phyloP scores from a whole-genome alignment of 192 early-diverging fungal species.

The Coemansia sp. region DNA sequence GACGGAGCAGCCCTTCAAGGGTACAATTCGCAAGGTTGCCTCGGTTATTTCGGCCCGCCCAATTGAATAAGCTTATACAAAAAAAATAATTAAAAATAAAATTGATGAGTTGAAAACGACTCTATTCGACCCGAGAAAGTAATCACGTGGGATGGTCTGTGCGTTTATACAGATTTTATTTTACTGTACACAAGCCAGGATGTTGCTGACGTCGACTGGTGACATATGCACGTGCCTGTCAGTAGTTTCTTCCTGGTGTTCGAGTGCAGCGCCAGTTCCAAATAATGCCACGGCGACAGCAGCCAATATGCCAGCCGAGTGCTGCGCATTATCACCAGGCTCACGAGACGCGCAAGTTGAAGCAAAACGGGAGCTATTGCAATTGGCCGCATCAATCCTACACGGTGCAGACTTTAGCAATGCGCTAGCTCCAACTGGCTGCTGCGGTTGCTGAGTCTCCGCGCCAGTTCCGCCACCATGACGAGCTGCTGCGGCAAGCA shows the following conservation, averaged over 20 bases:
- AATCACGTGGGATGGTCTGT: neutral
- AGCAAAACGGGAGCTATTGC: slow-evolving; percentile 4
- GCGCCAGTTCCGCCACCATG: neutral
- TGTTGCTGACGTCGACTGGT: neutral
- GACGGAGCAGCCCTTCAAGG: too few species aligned
- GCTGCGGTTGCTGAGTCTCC: slow-evolving; percentile 4
- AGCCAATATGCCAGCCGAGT: neutral
- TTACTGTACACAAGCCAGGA: neutral
- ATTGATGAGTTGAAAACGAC: neutral
- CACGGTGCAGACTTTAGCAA: neutral
- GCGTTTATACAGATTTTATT: neutral
- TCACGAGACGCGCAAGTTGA: neutral
- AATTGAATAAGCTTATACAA: too few species aligned
- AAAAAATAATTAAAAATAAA: too few species aligned
- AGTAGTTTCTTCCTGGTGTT: neutral
- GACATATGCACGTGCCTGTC: neutral
- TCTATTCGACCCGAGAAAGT: neutral
- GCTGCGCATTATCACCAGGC: neutral
- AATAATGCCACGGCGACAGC: neutral
- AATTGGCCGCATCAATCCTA: neutral
- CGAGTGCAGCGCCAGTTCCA: neutral
- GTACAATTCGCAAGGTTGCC: too few species aligned
- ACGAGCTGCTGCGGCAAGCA: neutral
- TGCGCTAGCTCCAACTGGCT: neutral
- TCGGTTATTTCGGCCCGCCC: too few species aligned